These are phyloP conservation scores for Codiaeum variegatum DNA, from an alignment of 441 rosid genomes.

Conservation along the genomic window DNA sequence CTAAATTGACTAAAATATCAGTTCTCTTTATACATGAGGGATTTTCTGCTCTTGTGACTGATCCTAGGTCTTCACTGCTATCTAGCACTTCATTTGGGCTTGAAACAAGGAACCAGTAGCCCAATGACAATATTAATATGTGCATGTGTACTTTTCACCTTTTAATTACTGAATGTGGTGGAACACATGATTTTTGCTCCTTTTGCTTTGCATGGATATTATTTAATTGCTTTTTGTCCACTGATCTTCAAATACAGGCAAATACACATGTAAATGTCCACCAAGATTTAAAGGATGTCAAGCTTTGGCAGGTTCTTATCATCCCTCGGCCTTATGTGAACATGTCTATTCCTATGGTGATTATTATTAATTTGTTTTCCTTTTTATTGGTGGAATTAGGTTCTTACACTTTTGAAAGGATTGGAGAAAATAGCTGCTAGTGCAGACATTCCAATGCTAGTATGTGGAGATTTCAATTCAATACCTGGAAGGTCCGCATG, in stretches of 20 bases:
- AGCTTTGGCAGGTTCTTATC: slow-evolving; percentile 90
- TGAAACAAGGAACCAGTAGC: background rate
- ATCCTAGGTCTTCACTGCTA: background rate
- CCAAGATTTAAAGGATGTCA: slow-evolving; percentile 92
- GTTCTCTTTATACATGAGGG: background rate
- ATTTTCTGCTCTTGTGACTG: background rate
- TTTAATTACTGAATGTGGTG: background rate
- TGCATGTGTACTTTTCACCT: background rate
- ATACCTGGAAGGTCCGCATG: slow-evolving; percentile 78
- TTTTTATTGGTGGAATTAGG: slow-evolving; percentile 40
- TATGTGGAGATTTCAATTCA: slow-evolving; percentile 97
- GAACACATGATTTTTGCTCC: background rate
- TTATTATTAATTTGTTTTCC: slow-evolving; percentile 8
- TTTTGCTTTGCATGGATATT: background rate
- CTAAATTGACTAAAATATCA: background rate
- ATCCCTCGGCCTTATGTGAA: background rate
- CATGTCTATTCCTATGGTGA: slow-evolving; percentile 1
- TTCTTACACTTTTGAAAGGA: slow-evolving; percentile 93
- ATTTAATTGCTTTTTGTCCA: background rate
- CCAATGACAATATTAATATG: background rate
- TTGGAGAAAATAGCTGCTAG: slow-evolving; percentile 97
- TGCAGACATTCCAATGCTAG: slow-evolving; percentile 98
- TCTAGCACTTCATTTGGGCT: background rate
- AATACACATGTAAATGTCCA: slow-evolving; percentile 90
- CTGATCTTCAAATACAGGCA: slow-evolving; percentile 56